Base-by-base conservation (phyloP, 2,329 filamentous ascomycete species). In the Mycosphaerella arachidis region DNA sequence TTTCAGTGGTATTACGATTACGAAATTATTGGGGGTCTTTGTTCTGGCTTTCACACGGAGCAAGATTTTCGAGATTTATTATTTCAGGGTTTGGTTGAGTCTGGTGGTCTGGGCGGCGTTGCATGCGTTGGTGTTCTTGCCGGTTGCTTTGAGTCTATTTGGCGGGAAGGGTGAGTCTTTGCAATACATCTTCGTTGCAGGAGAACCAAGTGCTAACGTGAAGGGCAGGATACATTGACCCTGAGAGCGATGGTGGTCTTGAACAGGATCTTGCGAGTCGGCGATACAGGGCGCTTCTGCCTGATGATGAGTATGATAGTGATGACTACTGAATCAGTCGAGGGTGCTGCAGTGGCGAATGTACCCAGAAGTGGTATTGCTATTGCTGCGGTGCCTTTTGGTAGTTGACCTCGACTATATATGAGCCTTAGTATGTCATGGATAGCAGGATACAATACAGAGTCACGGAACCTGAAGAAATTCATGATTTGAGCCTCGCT, bases 1-100 rank as follows among this genome's bases (percentile, higher is more conserved):
- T 12, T 95, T 99, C 71, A 95, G 90, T 33, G 94, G 94, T 1
- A 99, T 99, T 73, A 97, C 93, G 0, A 82, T 99, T 55, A 99
- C 94, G 1, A 99, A 99, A 76, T 82, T 99, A 1, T 80, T 99
- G 1, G 94, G 94, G 3, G 93, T 99, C 0, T 88, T 84, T 50
- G 94, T 99, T 37, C 80, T 99, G 20, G 94, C 94, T 0, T 99
- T 97, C 71, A 99, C 94, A 7, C 82, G 90, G 55, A 96, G 91
- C 75, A 99, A 97, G 84, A 99, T 99, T 71, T 99, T 99, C 70
- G 95, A 99, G 79, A 91, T 99, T 59, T 99, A 99, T 78, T 99
- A 99, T 77, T 99, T 99, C 82, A 85, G 94, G 48, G 90, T 99
- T 48, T 99, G 94, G 94, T 79, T 97, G 18, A 89, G 92, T 6